These are phyloP conservation scores for Anastatica hierochuntica DNA, from an alignment of 345 rosid genomes.

Conservation along the genomic window DNA sequence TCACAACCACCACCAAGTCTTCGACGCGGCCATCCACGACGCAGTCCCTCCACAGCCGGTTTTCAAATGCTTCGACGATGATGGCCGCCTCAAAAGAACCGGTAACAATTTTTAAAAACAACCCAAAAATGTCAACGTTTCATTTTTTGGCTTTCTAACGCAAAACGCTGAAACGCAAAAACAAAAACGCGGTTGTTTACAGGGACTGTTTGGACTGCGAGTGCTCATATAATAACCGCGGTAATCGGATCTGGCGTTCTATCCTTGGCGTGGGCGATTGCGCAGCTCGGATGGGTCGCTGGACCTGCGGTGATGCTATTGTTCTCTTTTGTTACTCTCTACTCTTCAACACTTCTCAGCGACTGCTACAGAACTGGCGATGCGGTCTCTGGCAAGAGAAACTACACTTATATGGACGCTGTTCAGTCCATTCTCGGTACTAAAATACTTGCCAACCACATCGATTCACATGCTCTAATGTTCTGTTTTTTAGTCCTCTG, in stretches of 20 bases:
- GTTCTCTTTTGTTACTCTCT: conserved; percentile 58
- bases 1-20: conserved; percentile 31
- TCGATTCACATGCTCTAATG: too few species aligned
- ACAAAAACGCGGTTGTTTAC: not conserved
- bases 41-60: conserved; percentile 20
- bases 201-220: conserved; percentile 81
- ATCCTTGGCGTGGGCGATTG: conserved; percentile 27
- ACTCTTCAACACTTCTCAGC: conserved; percentile 58
- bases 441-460: too few species aligned
- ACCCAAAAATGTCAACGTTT: not conserved
- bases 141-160: too few species aligned
- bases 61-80: conserved; percentile 57
- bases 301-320: conserved; percentile 72
- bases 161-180: conserved; percentile 11
- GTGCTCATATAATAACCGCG: conserved; percentile 78
- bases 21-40: conserved; percentile 25
- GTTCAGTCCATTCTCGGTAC: conserved; percentile 70
- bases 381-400: conserved; percentile 42
- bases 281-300: conserved; percentile 70
- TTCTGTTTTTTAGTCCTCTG: not conserved
- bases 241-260: conserved; percentile 85
- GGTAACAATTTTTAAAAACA: conserved; percentile 20
- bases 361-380: conserved; percentile 64
- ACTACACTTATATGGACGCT: conserved; percentile 36
- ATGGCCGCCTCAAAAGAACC: conserved; percentile 61